Percentiles rank a stretch among this genome's conserved stretches.
These are phyloP conservation scores for Isatis tinctoria DNA, from an alignment of 345 rosid genomes.

Conservation along the genomic window DNA sequence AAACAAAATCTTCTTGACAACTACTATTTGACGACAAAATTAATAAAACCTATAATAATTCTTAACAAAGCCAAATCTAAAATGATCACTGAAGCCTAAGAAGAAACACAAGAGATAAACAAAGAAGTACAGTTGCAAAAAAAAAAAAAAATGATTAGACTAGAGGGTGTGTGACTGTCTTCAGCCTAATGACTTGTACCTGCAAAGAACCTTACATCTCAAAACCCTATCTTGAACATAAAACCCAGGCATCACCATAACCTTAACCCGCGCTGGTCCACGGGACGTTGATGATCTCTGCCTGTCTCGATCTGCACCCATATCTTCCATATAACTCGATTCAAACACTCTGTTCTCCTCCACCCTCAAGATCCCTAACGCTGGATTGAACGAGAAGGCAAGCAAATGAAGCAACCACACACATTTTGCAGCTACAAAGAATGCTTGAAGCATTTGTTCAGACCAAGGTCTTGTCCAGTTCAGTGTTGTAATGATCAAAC, in stretches of 20 bases:
- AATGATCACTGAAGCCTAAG: conserved; percentile 1
- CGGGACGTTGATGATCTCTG: conserved; percentile 25
- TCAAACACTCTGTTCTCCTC: conserved; percentile 74
- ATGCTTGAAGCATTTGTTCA: conserved; percentile 77
- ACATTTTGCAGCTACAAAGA: conserved; percentile 90
- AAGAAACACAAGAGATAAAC: not conserved
- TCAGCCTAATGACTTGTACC: conserved; percentile 53
- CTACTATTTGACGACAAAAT: not conserved
- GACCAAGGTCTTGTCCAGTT: conserved; percentile 94
- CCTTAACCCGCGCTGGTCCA: conserved; percentile 57
- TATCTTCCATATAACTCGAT: conserved; percentile 80
- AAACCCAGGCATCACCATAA: conserved; percentile 95
- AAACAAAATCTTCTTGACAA: not conserved
- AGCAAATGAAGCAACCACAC: conserved; percentile 94
- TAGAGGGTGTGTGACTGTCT: not conserved
- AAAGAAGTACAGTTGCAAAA: not conserved
- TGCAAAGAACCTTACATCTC: conserved; percentile 90
- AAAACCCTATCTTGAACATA: conserved; percentile 74
- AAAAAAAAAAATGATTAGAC: not conserved
- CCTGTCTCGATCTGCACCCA: conserved; percentile 60
- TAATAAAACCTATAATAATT: not conserved
- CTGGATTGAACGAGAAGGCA: conserved; percentile 83
- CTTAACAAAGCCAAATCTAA: not conserved
- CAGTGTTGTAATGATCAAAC: conserved; percentile 65
- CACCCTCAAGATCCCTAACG: conserved; percentile 71